phyloP scores from a whole-genome alignment of 164 flowering plant genomes.

The Magnolia kwangsiensis region DNA sequence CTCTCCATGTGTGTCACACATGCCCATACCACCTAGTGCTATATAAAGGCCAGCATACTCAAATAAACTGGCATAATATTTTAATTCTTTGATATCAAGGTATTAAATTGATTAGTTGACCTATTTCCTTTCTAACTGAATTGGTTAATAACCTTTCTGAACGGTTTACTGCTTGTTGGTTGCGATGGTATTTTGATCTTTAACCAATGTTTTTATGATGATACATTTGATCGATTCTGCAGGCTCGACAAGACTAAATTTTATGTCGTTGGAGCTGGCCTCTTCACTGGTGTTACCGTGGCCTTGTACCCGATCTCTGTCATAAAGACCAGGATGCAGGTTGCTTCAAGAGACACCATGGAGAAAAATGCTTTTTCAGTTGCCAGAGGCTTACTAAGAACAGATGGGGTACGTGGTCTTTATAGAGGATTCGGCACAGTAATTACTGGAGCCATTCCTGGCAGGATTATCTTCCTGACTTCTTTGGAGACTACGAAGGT shows the following conservation, averaged over 20 bases:
- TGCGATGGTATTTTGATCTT: not conserved
- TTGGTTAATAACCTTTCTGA: not conserved
- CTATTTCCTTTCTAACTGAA: not conserved
- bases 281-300: conserved; percentile 89
- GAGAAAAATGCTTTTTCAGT: conserved; percentile 77
- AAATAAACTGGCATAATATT: too few relatives aligned
- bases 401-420: conserved; percentile 86
- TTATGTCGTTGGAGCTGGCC: conserved; percentile 92
- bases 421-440: conserved; percentile 96
- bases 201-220: conserved; percentile 4
- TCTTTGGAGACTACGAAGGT: conserved; percentile 91
- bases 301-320: conserved; percentile 90
- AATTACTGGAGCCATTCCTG: conserved; percentile 93
- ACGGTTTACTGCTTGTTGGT: not conserved
- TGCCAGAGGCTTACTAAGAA: conserved; percentile 53
- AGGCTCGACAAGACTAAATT: conserved; percentile 96
- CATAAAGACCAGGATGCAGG: conserved; percentile 91
- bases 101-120: not conserved
- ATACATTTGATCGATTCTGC: conserved; percentile 30
- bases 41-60: too few relatives aligned
- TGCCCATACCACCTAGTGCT: too few relatives aligned
- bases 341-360: conserved; percentile 64
- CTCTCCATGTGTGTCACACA: too few relatives aligned
- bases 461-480: conserved; percentile 81
- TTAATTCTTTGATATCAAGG: not conserved